Evolutionary conservation across 768 basidiomycete species (phyloP), one percentile per base, ranked within the genome.

Genomic region (Gyrodon lividus): DNA sequence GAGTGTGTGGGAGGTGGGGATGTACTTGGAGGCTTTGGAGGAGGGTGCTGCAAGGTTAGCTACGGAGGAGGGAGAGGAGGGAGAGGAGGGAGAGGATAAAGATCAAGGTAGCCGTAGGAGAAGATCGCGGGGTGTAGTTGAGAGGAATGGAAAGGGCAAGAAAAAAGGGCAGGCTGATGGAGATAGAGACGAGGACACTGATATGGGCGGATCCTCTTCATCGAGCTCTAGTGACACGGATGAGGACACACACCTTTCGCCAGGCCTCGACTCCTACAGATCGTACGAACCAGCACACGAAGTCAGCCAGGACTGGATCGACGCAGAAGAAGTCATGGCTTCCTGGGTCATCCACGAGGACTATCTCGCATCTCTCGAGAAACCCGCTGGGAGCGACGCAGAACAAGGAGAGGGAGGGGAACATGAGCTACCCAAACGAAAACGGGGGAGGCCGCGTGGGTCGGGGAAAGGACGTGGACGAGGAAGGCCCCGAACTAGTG

Each of bases 1-100:
- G 70, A 80, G 74, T 13, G 73, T 79, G 8, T 68, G 78, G 44
- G 88, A 93, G 52, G 85, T 93, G 17, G 81, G 79, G 53, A 67
- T 76, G 23, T 92, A 90, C 60, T 67, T 93, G 54, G 74, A 81
- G 30, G 56, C 73, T 16, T 72, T 92, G 33, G 76, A 65, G 23
- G 54, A 59, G 16, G 61, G 66, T n/a, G 58, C 47, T 20, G 45
- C 39, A 16, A 20, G 13, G 39, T 23, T 65, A 50, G 59, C 50
- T 40, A 38, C 37, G 53, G 54, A 63, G 40, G 55, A 58, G 53
- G 54, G 63, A 38, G 55, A 58, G 45, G 57, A 61, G 51, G 50
- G 41, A 40, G 39, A 50, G 28, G 64, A 63, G 67, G 43, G 8
- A 44, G 47, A 54, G 12, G 59, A 64, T 54, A 59, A 70, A 59